Conservation (phyloP, 768 basidiomycete genomes). For the Lactarius tabidus region DNA sequence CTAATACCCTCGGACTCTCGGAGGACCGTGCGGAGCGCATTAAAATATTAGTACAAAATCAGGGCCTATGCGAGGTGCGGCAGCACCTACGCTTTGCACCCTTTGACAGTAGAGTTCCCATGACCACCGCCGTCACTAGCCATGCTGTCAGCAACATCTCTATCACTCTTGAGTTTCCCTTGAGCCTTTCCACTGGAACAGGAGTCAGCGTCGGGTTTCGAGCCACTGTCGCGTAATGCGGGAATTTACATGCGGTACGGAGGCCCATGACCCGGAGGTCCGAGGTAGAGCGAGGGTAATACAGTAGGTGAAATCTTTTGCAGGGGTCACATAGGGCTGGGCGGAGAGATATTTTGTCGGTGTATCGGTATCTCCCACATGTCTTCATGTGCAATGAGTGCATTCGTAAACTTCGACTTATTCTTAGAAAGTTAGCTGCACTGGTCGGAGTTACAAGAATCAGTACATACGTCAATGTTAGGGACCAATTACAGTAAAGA, state of each 20-base stretch:
- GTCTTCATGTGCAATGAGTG: not conserved
- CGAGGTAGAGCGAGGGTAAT: no score
- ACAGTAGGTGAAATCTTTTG: not conserved
- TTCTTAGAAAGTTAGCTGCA: not conserved
- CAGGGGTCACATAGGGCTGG: not conserved
- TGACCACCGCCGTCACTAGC: not conserved
- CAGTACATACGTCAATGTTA: not conserved
- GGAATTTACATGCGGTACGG: not conserved
- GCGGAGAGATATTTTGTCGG: not conserved
- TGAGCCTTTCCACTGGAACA: no score
- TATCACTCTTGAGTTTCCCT: not conserved
- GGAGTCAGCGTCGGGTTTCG: no score
- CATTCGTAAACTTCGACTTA: not conserved
- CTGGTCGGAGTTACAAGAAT: not conserved
- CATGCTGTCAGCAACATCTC: not conserved
- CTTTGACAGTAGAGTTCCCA: not conserved
- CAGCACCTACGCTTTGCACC: not conserved
- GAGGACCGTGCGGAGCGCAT: no score
- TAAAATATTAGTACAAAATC: no score
- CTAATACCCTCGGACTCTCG: no score
- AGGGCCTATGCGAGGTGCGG: not conserved
- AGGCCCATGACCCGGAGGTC: no score
- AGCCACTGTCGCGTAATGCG: not conserved
- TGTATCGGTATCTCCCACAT: not conserved
- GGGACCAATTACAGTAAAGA: no score